Evolutionary conservation across 805 yeast genomes (phyloP), one percentile per base, ranked within the genome.

Genomic region (Yamadazyma tumulicola): DNA sequence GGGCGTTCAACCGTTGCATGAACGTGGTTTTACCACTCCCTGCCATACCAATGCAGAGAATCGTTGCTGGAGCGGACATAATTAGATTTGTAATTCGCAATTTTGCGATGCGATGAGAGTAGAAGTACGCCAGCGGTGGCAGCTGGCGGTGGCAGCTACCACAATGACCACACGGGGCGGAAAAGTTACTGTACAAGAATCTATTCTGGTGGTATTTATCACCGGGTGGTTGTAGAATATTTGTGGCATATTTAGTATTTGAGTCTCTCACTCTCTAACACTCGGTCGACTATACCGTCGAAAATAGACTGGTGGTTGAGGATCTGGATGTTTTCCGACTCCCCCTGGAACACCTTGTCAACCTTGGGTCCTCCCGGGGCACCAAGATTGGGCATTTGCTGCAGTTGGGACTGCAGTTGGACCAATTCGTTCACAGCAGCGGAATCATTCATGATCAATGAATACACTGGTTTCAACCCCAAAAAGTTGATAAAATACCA

Each of bases 21-120:
- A 93, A 93, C 7, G 98, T 93, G 63, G 99, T 91, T 61, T 93
- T 93, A 51, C 99, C 98, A 34, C 95, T 81, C 36, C 68, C 68
- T 21, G 68, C 75, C 75, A 70, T 70, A 26, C 75, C 75, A 25
- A 70, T 70, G 51, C 74, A 68, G 21, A 70, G 55, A 10, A 69
- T 56, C 4, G 72, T 69, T 30, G 67, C 56, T 17, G 71, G 61
- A 16, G 14, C n/a, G n/a, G n/a, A n/a, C n/a, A n/a, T n/a, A n/a
- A n/a, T n/a, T n/a, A n/a, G n/a, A n/a, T n/a, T n/a, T n/a, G n/a
- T n/a, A n/a, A n/a, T n/a, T n/a, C n/a, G n/a, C n/a, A n/a, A 24
- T 8, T 24, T 24, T 24, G 27, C 27, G 27, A 24, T 24, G 27
- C n/a, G n/a, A n/a, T n/a, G n/a, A n/a, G n/a, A n/a, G n/a, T n/a